Conservation (phyloP, 352 stramenopile genomes). For the Pythium vanterpoolii region DNA sequence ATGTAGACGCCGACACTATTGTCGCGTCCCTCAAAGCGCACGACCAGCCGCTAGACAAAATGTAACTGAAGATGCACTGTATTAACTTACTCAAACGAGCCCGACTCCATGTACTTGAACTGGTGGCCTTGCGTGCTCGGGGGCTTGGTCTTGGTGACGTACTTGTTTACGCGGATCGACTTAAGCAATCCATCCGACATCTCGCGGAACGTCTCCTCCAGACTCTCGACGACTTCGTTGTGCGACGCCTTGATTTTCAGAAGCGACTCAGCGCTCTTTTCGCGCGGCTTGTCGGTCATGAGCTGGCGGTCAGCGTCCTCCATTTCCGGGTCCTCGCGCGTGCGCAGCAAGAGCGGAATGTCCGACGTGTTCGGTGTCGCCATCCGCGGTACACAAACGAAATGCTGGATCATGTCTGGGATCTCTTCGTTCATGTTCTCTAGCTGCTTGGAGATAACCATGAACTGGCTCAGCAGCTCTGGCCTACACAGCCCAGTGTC, state of each 20-base stretch:
- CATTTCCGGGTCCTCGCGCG: constrained; percentile 84
- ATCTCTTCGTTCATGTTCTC: constrained; percentile 90
- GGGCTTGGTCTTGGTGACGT: constrained; percentile 76
- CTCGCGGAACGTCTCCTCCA: constrained; percentile 82
- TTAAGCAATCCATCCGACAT: constrained; percentile 84
- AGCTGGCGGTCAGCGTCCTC: constrained; percentile 77
- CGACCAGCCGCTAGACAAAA: neutral
- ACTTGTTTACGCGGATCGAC: constrained; percentile 82
- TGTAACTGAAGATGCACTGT: constrained; percentile 1
- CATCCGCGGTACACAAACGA: constrained; percentile 80
- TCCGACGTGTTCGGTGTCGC: constrained; percentile 73
- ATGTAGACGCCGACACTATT: constrained; percentile 50
- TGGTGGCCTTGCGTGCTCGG: constrained; percentile 72
- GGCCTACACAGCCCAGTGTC: constrained; percentile 60
- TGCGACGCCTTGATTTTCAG: constrained; percentile 61
- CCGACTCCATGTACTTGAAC: constrained; percentile 88
- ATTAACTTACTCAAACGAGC: constrained; percentile 48
- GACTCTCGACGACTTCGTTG: constrained; percentile 72
- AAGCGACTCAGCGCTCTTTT: constrained; percentile 64
- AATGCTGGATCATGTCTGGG: constrained; percentile 81
- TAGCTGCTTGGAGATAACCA: constrained; percentile 85
- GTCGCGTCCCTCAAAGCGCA: constrained; percentile 24
- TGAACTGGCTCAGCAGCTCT: constrained; percentile 80
- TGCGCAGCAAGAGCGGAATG: constrained; percentile 74
- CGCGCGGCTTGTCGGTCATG: constrained; percentile 59